phyloP scores from a whole-genome alignment of 805 yeast genomes.

The Candida dendrica region DNA sequence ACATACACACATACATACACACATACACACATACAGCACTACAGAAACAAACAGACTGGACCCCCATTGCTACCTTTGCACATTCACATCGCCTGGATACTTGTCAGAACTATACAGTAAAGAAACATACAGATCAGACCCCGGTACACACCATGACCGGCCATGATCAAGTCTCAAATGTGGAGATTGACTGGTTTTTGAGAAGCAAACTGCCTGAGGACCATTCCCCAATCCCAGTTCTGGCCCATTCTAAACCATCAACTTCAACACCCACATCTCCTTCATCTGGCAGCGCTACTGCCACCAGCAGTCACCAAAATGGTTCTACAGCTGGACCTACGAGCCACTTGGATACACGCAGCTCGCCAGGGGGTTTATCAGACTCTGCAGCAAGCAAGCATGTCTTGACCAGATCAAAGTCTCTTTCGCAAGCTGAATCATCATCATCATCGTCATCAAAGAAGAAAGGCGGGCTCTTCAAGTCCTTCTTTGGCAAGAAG shows the following conservation, averaged over 20 bases:
- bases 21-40: no score
- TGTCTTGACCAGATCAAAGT: slow-evolving; percentile 21
- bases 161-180: slow-evolving; percentile 28
- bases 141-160: neutral
- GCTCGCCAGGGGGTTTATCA: neutral
- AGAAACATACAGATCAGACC: no score
- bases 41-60: no score
- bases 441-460: slow-evolving; percentile 8
- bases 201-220: slow-evolving; percentile 23
- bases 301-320: no score
- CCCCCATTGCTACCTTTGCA: no score
- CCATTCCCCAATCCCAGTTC: slow-evolving; percentile 4
- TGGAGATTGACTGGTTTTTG: slow-evolving; percentile 47
- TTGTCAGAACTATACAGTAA: no score
- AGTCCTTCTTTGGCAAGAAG: slow-evolving; percentile 25
- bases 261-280: neutral
- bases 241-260: slow-evolving; percentile 1
- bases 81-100: no score
- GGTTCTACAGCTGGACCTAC: neutral
- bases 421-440: slow-evolving; percentile 19
- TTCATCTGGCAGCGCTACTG: no score
- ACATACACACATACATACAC: no score
- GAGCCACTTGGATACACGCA: neutral
- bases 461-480: slow-evolving; percentile 30
- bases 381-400: slow-evolving; percentile 4